A percentile compares a stretch with the other conserved stretches of the same genome.
Conservation (phyloP, 2,329 filamentous ascomycete genomes). For the Fusarium sp. region DNA sequence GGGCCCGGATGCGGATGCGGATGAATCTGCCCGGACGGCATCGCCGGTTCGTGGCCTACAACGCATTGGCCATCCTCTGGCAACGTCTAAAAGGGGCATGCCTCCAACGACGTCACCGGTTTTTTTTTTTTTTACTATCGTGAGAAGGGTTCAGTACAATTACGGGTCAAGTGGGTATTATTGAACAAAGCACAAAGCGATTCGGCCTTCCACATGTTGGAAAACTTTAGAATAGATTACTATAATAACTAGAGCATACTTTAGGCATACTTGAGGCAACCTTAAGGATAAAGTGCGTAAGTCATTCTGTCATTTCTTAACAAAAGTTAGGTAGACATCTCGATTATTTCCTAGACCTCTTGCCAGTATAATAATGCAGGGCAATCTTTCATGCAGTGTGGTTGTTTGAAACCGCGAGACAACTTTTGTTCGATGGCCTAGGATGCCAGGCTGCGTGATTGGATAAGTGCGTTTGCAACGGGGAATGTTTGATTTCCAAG, state of each 20-base stretch:
- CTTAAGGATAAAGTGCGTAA: too few species aligned
- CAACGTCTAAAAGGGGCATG: background rate
- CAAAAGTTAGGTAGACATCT: too few species aligned
- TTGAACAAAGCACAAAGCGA: slow-evolving; percentile 7
- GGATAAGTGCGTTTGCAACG: slow-evolving; percentile 2
- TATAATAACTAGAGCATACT: too few species aligned
- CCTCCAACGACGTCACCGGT: slow-evolving; percentile 26
- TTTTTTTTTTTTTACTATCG: background rate
- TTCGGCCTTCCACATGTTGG: background rate
- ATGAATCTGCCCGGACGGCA: slow-evolving; percentile 24
- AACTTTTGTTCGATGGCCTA: background rate
- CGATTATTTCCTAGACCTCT: too few species aligned
- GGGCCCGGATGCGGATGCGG: slow-evolving; percentile 18
- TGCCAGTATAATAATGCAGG: background rate
- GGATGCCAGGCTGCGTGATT: background rate
- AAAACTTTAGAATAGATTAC: too few species aligned
- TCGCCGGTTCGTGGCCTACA: slow-evolving; percentile 24
- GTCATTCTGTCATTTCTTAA: too few species aligned
- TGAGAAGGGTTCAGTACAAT: slow-evolving; percentile 4
- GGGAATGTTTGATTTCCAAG: slow-evolving; percentile 38
- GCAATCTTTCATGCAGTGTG: background rate
- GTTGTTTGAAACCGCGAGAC: background rate
- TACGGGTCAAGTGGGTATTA: slow-evolving; percentile 14
- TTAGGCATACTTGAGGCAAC: too few species aligned
- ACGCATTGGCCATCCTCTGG: slow-evolving; percentile 11